These are phyloP conservation scores for Drosera spatulata DNA, from an alignment of 179 eudicot genomes.

Conservation along the genomic window DNA sequence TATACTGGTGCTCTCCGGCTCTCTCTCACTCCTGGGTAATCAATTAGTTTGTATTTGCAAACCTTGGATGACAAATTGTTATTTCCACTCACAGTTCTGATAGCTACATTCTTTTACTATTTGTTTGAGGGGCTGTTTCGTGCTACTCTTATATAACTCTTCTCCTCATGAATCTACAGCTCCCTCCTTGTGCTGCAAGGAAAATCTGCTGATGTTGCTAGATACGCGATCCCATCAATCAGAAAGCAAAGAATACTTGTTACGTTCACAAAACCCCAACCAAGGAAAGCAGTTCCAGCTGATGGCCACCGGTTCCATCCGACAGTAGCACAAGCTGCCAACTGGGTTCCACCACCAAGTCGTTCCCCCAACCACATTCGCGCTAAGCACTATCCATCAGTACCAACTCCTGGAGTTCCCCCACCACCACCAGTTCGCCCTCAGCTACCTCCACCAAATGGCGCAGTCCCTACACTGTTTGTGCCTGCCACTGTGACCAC, in stretches of 20 bases:
- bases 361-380: constrained; percentile 26
- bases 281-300: constrained; percentile 18
- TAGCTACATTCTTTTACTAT: too few species aligned
- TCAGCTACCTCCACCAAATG: constrained; percentile 20
- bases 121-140: too few species aligned
- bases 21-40: constrained; percentile 48
- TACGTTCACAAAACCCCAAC: constrained; percentile 35
- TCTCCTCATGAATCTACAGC: constrained; percentile 16
- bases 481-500: constrained; percentile 29
- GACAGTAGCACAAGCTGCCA: constrained; percentile 13
- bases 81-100: too few species aligned
- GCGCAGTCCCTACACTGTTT: constrained; percentile 25
- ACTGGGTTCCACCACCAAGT: constrained; percentile 39
- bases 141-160: neutral
- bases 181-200: constrained; percentile 55
- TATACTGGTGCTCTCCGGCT: constrained; percentile 39
- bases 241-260: constrained; percentile 41
- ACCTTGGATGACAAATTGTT: too few species aligned
- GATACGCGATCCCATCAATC: constrained; percentile 35
- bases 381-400: constrained; percentile 39
- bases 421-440: constrained; percentile 26
- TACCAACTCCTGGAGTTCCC: constrained; percentile 28
- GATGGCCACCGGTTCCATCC: constrained; percentile 18
- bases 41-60: too few species aligned
- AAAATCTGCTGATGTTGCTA: constrained; percentile 32